Base-by-base conservation (phyloP, 257 asterid species). In the Schizonepeta tenuifolia region DNA sequence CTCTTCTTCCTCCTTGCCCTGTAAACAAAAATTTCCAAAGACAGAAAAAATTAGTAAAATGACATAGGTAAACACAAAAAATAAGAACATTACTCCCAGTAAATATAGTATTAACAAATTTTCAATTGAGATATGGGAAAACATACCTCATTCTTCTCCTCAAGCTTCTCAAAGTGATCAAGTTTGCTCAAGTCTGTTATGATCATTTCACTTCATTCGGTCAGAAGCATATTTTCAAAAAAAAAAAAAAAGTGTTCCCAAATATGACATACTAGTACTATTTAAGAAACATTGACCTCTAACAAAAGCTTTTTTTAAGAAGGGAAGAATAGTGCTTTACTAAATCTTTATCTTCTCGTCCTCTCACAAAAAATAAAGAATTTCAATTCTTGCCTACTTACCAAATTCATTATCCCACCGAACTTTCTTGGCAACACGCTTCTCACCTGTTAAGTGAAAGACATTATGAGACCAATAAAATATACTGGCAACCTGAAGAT, bases 131-230 rank as follows among this genome's bases (percentile, higher is more conserved):
- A 41, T 5, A 17, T 26, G 72, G 56, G 36, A 54, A 53, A 49
- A 49, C 40, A 38, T 71, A 81, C 96, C 85, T 82, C 33, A 55
- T 3, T 4, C 77, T 85, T 75, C 65, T 79, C 74, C 70, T 87
- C 93, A 70, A 78, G 79, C 87, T 76, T 83, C 81, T 83, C 96
- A 70, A 89, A 80, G 44, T 64, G 24, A 61, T 89, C 94, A 63
- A 87, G 70, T 71, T 71, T 84, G 75, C 63, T 54, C 82, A 61
- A 17, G 56, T 67, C 96, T 86, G 79, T 76, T 65, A 71, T 49
- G 67, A 75, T 53, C 44, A 22, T 57, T 40, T 51, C 54, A 77
- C 21, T 3, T 17, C 75, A 41, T 26, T 56, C 67, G 65, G 31
- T 20, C 58, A 9, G 31, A 53, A 53, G 58, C 31, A 53, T 18